Conservation (phyloP, 805 yeast genomes). For the Candida broadrunensis region DNA sequence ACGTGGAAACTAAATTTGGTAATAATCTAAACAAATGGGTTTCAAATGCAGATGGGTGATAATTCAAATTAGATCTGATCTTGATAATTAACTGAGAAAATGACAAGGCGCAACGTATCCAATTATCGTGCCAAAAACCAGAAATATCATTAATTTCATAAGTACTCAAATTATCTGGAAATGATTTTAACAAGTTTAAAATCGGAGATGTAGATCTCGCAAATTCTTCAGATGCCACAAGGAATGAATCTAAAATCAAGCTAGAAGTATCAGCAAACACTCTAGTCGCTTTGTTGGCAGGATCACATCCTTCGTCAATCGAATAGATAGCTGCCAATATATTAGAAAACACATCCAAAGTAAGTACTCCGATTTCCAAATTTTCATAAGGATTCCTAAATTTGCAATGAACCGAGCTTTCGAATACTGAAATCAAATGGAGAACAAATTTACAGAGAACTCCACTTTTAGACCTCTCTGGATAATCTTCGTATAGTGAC, state of each 20-base stretch:
- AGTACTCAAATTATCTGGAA: slow-evolving; percentile 32
- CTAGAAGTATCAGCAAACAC: slow-evolving; percentile 52
- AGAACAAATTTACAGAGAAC: slow-evolving; percentile 53
- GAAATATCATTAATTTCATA: slow-evolving; percentile 42
- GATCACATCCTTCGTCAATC: slow-evolving; percentile 40
- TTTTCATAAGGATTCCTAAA: slow-evolving; percentile 56
- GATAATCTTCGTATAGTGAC: slow-evolving; percentile 12
- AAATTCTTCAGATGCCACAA: slow-evolving; percentile 48
- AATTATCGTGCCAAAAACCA: slow-evolving; percentile 47
- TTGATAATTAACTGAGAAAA: slow-evolving; percentile 57
- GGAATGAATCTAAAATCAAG: slow-evolving; percentile 52
- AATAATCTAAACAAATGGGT: slow-evolving; percentile 51
- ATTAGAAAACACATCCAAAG: slow-evolving; percentile 53
- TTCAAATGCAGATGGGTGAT: slow-evolving; percentile 65
- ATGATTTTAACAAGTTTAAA: slow-evolving; percentile 44
- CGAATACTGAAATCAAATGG: slow-evolving; percentile 68
- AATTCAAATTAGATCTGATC: slow-evolving; percentile 49
- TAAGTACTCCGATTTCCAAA: slow-evolving; percentile 54
- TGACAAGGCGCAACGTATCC: slow-evolving; percentile 50
- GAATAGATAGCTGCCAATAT: slow-evolving; percentile 56
- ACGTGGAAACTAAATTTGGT: slow-evolving; percentile 56
- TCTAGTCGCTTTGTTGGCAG: slow-evolving; percentile 36
- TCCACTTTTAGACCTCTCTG: slow-evolving; percentile 41
- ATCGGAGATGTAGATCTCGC: slow-evolving; percentile 56
- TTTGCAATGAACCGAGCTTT: slow-evolving; percentile 70